Percentiles rank a stretch among this genome's conserved stretches.
Conservation (phyloP, 495 filamentous ascomycete genomes). For the Aspergillus ostianus region DNA sequence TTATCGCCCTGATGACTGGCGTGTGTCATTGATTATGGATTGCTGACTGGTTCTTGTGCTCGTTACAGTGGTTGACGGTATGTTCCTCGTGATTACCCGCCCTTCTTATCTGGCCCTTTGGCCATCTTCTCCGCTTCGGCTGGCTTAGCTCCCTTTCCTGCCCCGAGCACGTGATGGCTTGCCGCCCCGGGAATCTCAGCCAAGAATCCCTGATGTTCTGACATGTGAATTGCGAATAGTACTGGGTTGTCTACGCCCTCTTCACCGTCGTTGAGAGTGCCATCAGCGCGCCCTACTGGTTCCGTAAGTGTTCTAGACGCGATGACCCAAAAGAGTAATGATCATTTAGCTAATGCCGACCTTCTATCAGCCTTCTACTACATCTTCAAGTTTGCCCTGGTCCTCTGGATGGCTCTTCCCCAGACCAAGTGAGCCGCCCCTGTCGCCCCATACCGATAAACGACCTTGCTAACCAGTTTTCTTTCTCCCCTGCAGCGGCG, state of each 20-base stretch:
- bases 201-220: slow-evolving; percentile 8
- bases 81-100: slow-evolving; percentile 35
- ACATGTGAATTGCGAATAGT: slow-evolving; percentile 51
- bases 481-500: slow-evolving; percentile 63
- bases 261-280: slow-evolving; percentile 92
- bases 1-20: neutral
- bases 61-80: slow-evolving; percentile 64
- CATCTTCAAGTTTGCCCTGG: slow-evolving; percentile 96
- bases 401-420: slow-evolving; percentile 96
- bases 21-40: slow-evolving; percentile 1
- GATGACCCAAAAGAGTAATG: neutral
- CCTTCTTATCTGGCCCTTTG: neutral
- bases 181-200: neutral
- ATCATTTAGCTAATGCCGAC: slow-evolving; percentile 13
- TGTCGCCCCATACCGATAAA: neutral
- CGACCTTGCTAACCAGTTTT: neutral
- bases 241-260: slow-evolving; percentile 96
- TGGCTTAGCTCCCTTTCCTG: neutral
- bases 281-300: slow-evolving; percentile 96
- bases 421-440: slow-evolving; percentile 73
- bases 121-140: neutral
- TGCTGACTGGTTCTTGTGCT: slow-evolving; percentile 15
- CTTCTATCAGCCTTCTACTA: slow-evolving; percentile 81
- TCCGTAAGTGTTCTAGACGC: slow-evolving; percentile 57
- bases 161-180: slow-evolving; percentile 20